Evolutionary conservation across 208 protist species (phyloP), one percentile per base, ranked within the genome.

Genomic region (Angomonas ambiguus): DNA sequence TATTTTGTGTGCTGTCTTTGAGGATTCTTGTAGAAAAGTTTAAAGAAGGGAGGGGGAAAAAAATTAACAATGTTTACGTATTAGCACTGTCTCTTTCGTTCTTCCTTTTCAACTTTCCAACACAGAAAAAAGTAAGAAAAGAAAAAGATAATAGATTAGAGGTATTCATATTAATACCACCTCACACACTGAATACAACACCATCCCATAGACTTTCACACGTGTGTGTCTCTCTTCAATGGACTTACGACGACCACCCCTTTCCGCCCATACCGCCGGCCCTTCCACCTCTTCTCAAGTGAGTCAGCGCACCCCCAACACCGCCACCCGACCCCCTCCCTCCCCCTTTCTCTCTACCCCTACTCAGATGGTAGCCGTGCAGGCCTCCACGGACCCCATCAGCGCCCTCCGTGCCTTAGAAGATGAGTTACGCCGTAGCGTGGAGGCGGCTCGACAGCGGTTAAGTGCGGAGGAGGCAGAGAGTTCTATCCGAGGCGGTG

Each of bases 341-440:
- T 34, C 22, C 22, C n/a, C n/a, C n/a, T 34, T n/a, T 8, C 53
- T 33, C 28, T 30, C 2, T 24, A 25, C 53, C 22, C 53, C 53
- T 10, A 34, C 53, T 13, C 8, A 33, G 22, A 24, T 8, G n/a
- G 4, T 33, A 4, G 8, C 22, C 22, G 53, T 25, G 28, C 24
- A n/a, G 8, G 49, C 49, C 48, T 38, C 27, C 2, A 25, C 55
- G 8, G 74, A 80, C 48, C 62, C 74, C 8, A 31, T 71, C 8
- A 53, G 24, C 13, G 45, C 49, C 53, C 69, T 84, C 20, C 53
- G 58, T 24, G 32, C 67, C 28, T 59, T 84, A 1, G 59, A 73
- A 34, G 74, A 73, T 8, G 74, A 84, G 13, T 32, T 80, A n/a
- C 30, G 30, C 5, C 74, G 74, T 18, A 64, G 74, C 20, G 71